A percentile compares a stretch with the other conserved stretches of the same genome.
These are phyloP conservation scores for Tuber brumale DNA, from an alignment of 495 filamentous ascomycete species.

Conservation along the genomic window DNA sequence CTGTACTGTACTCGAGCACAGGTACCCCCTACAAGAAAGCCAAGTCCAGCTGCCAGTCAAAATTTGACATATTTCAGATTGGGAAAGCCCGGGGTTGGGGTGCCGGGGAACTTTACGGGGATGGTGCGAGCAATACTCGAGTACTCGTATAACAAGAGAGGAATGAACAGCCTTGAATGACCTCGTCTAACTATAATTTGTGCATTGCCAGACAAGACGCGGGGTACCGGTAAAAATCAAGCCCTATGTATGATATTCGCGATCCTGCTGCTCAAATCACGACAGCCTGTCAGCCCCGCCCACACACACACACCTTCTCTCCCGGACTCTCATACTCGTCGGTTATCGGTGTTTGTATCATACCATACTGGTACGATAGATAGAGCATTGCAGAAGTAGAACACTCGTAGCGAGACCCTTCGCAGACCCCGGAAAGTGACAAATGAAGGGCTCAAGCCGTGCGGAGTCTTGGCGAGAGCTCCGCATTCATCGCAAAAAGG, in stretches of 20 bases:
- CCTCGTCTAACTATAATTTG: background rate
- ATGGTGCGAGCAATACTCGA: background rate
- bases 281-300: background rate
- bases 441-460: background rate
- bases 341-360: background rate
- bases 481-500: background rate
- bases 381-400: background rate
- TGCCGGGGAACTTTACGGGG: background rate
- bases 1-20: background rate
- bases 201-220: background rate
- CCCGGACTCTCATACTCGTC: background rate
- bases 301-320: background rate
- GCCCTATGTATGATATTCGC: background rate
- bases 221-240: conserved; percentile 1
- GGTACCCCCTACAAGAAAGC: background rate
- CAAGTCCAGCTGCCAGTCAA: background rate
- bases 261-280: background rate
- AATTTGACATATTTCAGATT: background rate
- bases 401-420: background rate
- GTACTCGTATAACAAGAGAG: too few species aligned
- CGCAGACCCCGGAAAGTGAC: background rate
- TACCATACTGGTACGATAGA: too few species aligned
- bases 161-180: background rate
- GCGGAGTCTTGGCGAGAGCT: background rate
- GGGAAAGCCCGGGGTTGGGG: background rate